Evolutionary conservation across 2,329 filamentous ascomycete genomes (phyloP), one percentile per base, ranked within the genome.

Genomic region (Fusarium sp.): DNA sequence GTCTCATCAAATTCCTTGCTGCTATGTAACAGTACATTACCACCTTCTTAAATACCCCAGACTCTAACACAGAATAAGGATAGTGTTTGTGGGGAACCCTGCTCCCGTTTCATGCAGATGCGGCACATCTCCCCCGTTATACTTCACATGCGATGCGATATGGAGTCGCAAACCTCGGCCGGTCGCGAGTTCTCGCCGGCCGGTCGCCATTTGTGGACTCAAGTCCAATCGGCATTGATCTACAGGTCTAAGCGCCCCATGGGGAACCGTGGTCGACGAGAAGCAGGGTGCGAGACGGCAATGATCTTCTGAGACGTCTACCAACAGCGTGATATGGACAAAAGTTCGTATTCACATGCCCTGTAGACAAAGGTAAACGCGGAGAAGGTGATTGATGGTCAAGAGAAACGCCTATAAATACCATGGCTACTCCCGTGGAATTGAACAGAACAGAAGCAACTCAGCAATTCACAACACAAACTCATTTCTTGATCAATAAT

Each of bases 81-180:
- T 40, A 52, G 16, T 40, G 48, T 40, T 52, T 52, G 48, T 52
- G 48, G 48, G 48, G 48, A 52, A 52, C 48, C 32, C 32, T 52
- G 48, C 22, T 40, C 18, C 32, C 18, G 12, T 15, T 52, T 52
- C 22, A 20, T 27, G 34, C n/a, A 40, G 18, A 15, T 11, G 12
- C 32, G 24, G 32, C 29, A 27, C 22, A 24, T 15, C 24, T 8
- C 15, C 2, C 7, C 24, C 15, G 5, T 25, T 8, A 12, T 27
- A 25, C 18, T 71, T 71, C 69, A 71, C 69, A 62, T 71, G 69
- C 40, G 12, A 56, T 20, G 24, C 2, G 6, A 24, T 27, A 8
- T 20, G 47, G 25, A 38, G 61, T 63, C 38, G 30, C 38, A 66
- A 66, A 53, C 60, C 64, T 69, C 69, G 68, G 69, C 53, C 46